A percentile compares a stretch with the other conserved stretches of the same genome.
Evolutionary conservation across 2,329 filamentous ascomycete species (phyloP).

Genomic region (Ceratocystis smalleyi): DNA sequence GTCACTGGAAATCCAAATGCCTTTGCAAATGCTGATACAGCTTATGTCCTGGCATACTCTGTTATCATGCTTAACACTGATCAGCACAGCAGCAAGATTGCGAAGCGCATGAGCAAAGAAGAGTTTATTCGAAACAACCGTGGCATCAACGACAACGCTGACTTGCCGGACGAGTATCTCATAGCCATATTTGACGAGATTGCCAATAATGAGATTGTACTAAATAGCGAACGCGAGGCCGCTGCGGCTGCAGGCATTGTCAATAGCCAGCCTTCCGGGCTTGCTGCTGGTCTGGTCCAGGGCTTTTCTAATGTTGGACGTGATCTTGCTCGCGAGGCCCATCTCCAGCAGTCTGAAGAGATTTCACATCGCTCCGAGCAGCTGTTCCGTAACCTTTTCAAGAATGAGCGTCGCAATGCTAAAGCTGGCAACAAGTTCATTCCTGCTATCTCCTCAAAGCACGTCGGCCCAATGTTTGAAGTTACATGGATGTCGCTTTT

Average conservation of each 20-base stretch:
- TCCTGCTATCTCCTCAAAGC: constrained; percentile 80
- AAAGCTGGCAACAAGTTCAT: constrained; percentile 63
- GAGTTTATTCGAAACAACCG: constrained; percentile 99
- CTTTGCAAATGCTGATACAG: constrained; percentile 94
- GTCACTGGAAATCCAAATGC: constrained; percentile 90
- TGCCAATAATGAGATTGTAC: constrained; percentile 74
- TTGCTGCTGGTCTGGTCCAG: constrained; percentile 72
- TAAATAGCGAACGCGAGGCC: constrained; percentile 79
- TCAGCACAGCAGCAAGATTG: constrained; percentile 76
- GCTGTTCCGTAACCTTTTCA: constrained; percentile 83
- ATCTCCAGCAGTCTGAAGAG: constrained; percentile 87
- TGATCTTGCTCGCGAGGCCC: constrained; percentile 82
- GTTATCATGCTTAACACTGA: constrained; percentile 96
- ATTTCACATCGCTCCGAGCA: constrained; percentile 62
- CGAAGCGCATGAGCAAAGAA: constrained; percentile 76
- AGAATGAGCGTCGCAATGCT: constrained; percentile 70
- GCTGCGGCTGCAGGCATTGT: constrained; percentile 61
- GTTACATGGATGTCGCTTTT: constrained; percentile 99
- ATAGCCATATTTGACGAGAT: constrained; percentile 87
- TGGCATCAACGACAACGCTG: constrained; percentile 91
- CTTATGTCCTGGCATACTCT: constrained; percentile 89
- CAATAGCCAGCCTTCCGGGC: constrained; percentile 45
- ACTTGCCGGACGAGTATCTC: constrained; percentile 86
- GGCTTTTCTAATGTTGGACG: constrained; percentile 83
- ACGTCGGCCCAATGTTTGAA: constrained; percentile 96